A percentile compares a stretch with the other conserved stretches of the same genome.
Evolutionary conservation across 768 basidiomycete genomes (phyloP).

Genomic region (Filobasidium floriforme): DNA sequence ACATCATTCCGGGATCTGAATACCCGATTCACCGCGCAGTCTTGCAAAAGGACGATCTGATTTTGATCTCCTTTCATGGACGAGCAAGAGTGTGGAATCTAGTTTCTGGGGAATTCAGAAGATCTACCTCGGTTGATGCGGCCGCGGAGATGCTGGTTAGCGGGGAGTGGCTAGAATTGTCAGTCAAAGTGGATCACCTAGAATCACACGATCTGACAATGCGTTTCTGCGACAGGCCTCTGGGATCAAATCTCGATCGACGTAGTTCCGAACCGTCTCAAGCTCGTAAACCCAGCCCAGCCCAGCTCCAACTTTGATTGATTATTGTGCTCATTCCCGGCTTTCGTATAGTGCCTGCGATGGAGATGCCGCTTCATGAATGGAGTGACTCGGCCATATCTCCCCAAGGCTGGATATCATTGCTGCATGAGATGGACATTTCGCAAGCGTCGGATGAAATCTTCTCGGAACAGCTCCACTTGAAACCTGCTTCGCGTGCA

Average conservation of each 20-base stretch:
- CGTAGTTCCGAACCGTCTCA: too few species aligned
- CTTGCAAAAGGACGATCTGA: constrained; percentile 12
- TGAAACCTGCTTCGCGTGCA: neutral
- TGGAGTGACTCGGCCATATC: neutral
- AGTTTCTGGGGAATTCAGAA: constrained; percentile 70
- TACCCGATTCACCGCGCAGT: constrained; percentile 5
- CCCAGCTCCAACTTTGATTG: neutral
- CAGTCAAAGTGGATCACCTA: constrained; percentile 19
- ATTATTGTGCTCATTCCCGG: too few species aligned
- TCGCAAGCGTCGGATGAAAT: neutral
- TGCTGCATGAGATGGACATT: neutral
- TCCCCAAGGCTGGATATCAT: neutral
- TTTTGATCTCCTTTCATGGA: constrained; percentile 67
- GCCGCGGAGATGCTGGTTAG: constrained; percentile 61
- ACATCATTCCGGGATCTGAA: constrained; percentile 13
- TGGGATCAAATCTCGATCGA: too few species aligned
- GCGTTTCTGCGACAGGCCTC: too few species aligned
- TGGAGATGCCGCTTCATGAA: neutral
- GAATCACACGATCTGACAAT: neutral
- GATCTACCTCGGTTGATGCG: constrained; percentile 69
- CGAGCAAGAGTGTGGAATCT: constrained; percentile 82
- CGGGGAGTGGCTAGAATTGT: constrained; percentile 66
- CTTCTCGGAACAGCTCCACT: neutral
- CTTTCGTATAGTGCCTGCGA: neutral
- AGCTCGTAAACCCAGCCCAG: too few species aligned